Conservation (phyloP, 352 stramenopile species). For the Globisporangium apiculatum region DNA sequence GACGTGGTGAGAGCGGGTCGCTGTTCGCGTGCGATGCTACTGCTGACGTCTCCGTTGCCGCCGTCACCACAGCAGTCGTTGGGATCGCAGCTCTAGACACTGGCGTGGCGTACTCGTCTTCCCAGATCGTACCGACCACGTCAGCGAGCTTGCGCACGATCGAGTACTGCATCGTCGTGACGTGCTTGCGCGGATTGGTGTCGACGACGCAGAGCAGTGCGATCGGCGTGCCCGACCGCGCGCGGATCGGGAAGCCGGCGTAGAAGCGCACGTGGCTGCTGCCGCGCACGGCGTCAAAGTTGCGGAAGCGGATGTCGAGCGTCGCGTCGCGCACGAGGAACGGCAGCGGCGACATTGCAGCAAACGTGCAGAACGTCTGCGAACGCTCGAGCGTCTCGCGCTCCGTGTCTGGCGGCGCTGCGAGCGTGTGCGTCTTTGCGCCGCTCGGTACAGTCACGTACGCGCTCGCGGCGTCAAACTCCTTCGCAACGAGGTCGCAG, state of each 20-base stretch:
- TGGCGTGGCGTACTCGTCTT: background rate
- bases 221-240: constrained; percentile 13
- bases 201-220: constrained; percentile 41
- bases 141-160: constrained; percentile 36
- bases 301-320: constrained; percentile 47
- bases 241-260: constrained; percentile 33
- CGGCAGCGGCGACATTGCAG: constrained; percentile 14
- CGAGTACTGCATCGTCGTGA: constrained; percentile 63
- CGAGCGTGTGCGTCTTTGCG: constrained; percentile 21
- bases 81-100: no score
- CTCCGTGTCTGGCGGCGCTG: background rate
- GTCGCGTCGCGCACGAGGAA: constrained; percentile 41
- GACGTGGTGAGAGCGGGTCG: no score
- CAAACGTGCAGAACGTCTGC: constrained; percentile 34
- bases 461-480: constrained; percentile 27
- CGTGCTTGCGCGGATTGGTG: constrained; percentile 31
- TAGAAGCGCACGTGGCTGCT: constrained; percentile 29
- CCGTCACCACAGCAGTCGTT: no score
- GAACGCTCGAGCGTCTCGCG: constrained; percentile 11
- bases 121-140: constrained; percentile 13
- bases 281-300: constrained; percentile 26
- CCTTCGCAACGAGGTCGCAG: constrained; percentile 40
- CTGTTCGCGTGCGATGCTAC: no score
- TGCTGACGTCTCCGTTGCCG: no score
- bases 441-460: constrained; percentile 27